Evolutionary conservation across 2,329 filamentous ascomycete genomes (phyloP), one percentile per base, ranked within the genome.

Genomic region (Tolypocladium tundrense): DNA sequence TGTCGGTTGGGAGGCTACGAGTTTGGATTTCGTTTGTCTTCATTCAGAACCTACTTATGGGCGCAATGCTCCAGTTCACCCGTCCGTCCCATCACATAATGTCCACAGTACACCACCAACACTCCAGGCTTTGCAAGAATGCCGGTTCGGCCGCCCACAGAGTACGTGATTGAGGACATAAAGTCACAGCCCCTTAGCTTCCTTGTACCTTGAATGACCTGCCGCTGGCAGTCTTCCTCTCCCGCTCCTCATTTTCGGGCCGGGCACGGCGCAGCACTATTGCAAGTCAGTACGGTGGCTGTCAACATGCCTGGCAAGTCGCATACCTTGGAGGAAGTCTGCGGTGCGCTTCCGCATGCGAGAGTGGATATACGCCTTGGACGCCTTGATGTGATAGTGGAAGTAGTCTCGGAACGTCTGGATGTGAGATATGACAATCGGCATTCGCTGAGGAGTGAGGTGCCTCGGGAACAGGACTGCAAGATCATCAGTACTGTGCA

Each of bases 341-440:
- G 94, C 94, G 11, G 95, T 99, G 73, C 94, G 86, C 79, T 93
- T 90, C 71, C 94, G 87, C 94, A 99, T 99, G 69, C 95, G 86
- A 40, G 92, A 95, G 81, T 99, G 94, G 64, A 99, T 99, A 70
- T 97, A 99, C 56, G 95, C 94, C 81, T 99, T 99, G 62, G 92
- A 97, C 37, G 94, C 95, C 78, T 99, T 99, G 77, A 99, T 99
- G 75, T 99, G 94, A 74, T 99, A 99, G 75, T 99, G 94, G 81
- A 99, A 99, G 76, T 99, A 99, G 72, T 99, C 94, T 65, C 94
- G 90, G 89, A 99, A 99, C 16, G 94, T 99, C 77, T 99, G 95
- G 68, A 99, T 97, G 73, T 99, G 95, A 55, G 92, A 97, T 66
- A 99, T 99, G 71, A 95, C 92, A 64, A 97, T 92, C 60, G 90